Base-by-base conservation (phyloP, 1,139 yeast species). In the Saccharomyces hybrid region DNA sequence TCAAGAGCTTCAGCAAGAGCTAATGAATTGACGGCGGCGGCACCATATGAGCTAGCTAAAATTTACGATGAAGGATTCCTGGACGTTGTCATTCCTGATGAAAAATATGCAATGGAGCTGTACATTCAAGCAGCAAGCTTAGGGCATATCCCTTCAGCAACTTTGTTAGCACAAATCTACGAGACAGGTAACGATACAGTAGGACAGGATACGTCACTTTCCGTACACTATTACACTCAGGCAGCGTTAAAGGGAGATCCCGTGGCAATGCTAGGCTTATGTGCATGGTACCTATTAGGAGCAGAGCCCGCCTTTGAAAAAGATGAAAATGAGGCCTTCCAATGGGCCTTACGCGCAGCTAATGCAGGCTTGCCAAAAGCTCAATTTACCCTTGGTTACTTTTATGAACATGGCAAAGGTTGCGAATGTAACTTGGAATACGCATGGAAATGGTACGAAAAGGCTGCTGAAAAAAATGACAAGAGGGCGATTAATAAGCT, bases 271-370 rank as follows among this genome's bases (percentile, higher is more conserved):
- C 76, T 91, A 64, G 91, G 96, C 2, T 78, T 93, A 77, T 90
- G 97, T 71, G 97, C 97, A 2, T 93, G 98, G 98, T 93, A 90
- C 69, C 77, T 91, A 69, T 86, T 89, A 34, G 99, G 99, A 1
- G 85, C 88, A 47, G 93, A 87, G 47, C 91, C 93, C 19, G 83
- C 83, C 57, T 77, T 93, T 61, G 86, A 84, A 14, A 81, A 82
- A 59, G 95, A 91, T 69, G 89, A 86, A 59, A 79, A 75, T 55
- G 97, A 91, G 70, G 96, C 97, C 0, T 93, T 86, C 70, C 95
- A 88, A 66, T 93, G 98, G 98, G 97, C 97, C 1, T 74, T 81
- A 56, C 78, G 89, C 60, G 93, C 98, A 0, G 97, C 98, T 0
- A 75, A 78, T 53, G 74, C 82, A 50, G 87, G 88, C 21, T 76